Evolutionary conservation across 768 basidiomycete species (phyloP), one percentile per base, ranked within the genome.

Genomic region (Strobilomyces dryophilus): DNA sequence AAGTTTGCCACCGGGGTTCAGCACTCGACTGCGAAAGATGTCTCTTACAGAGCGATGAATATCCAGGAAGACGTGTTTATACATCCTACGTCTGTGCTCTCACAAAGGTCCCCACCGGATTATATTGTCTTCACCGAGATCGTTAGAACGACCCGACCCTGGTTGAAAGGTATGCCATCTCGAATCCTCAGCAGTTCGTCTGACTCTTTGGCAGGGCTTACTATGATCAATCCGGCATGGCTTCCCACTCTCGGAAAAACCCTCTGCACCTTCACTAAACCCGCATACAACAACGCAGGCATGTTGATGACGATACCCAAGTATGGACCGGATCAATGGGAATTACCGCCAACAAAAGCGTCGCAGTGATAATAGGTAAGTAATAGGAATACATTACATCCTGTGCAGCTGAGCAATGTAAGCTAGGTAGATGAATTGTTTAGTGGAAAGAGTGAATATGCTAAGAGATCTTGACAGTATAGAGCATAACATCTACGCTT

Each of bases 261-360:
- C 0, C 71, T 98, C 21, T 98, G 95, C 70, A 87, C 87, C 1
- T 97, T 90, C 68, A 93, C 91, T 8, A 94, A 93, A 69, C 89
- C 92, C 1, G 67, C 82, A 24, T 87, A 87, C 69, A 85, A 85
- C 48, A 81, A 73, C 39, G 71, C 76, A 1, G 87, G 92, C 8
- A 72, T 78, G 10, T 72, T 85, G 54, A 84, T 92, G 78, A 81
- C 85, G 10, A 82, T 86, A 45, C 95, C 95, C 0, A 82, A 79
- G 48, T 98, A 94, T 67, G 92, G 92, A 10, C 85, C 85, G 36
- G 82, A 86, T 29, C 83, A 83, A 8, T 95, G 95, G 85, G 91
- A 95, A 66, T 70, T 99, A 51, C 92, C 94, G 29, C 79, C 91
- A 26, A 58, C 66, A 55, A 71, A 61, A 52, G 68, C 54, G 47